Conservation (phyloP, 2,329 filamentous ascomycete genomes). For the Pleurostoma richardsiae region DNA sequence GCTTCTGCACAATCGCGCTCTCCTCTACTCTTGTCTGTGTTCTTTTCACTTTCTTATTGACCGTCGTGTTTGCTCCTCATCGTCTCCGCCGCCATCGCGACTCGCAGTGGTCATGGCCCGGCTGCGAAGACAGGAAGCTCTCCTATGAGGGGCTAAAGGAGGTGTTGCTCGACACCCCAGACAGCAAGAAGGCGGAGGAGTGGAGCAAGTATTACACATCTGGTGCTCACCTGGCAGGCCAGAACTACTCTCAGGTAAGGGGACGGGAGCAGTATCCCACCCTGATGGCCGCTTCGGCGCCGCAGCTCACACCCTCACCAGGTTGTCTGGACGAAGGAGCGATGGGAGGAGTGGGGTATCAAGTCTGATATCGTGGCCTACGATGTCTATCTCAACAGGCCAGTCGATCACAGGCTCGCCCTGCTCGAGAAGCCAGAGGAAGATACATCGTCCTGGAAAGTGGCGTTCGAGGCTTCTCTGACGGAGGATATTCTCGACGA, state of each 20-base stretch:
- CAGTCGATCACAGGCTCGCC: conserved; percentile 63
- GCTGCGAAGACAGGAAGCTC: conserved; percentile 22
- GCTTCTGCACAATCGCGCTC: conserved; percentile 60
- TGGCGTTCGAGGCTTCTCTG: conserved; percentile 74
- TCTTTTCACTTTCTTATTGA: conserved; percentile 39
- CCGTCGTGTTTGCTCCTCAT: conserved; percentile 28
- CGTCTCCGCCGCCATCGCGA: conserved; percentile 21
- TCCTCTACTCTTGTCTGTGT: conserved; percentile 49
- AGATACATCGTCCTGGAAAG: conserved; percentile 41
- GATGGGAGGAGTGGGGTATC: conserved; percentile 69
- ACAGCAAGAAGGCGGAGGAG: conserved; percentile 52
- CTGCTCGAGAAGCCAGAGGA: conserved; percentile 48
- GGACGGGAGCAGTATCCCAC: too few species aligned
- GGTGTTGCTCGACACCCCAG: conserved; percentile 55
- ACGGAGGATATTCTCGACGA: conserved; percentile 81
- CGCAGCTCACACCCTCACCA: conserved; percentile 16
- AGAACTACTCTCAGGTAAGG: conserved; percentile 65
- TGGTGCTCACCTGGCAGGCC: conserved; percentile 70
- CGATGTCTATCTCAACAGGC: conserved; percentile 75
- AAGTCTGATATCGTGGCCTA: conserved; percentile 62
- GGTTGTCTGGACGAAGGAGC: conserved; percentile 70
- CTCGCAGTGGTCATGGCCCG: conserved; percentile 18
- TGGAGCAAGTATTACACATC: conserved; percentile 77
- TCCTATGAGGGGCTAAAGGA: conserved; percentile 46
- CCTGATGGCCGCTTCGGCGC: too few species aligned